Base-by-base conservation (phyloP, 768 basidiomycete species). In the Pisolithus albus region DNA sequence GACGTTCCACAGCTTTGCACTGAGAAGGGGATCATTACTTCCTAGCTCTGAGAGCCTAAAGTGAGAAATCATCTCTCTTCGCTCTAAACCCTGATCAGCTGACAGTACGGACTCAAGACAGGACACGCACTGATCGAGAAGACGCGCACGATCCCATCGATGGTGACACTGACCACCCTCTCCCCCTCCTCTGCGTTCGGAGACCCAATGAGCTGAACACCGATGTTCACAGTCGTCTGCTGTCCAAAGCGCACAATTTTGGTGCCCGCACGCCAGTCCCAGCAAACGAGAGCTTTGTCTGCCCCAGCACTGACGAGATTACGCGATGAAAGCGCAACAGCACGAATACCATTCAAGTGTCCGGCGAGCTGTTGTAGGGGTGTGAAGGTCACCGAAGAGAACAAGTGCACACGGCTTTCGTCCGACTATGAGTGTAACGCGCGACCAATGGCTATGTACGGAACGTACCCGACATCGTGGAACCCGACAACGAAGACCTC, bases 401-500 rank as follows among this genome's bases (percentile, higher is more conserved):
- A 94, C 16, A 95, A 74, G 58, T 94, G 92, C 0, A 93, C 89
- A 8, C 92, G 88, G 21, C 89, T 89, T 61, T 9, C 28, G 1
- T 16, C 9, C 24, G 8, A 56, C 16, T 56, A 57, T 36, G 28
- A 11, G 36, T 40, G n/a, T 2, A 24, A 28, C 46, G 38, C 15
- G 49, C 37, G 24, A 13, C 13, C 34, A 34, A 15, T 47, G 40
- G 43, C n/a, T 46, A 8, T 11, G 45, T n/a, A 8, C 40, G n/a
- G 44, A 41, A 21, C 83, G 15, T 63, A 88, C 86, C 91, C 92
- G 51, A 93, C 86, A 60, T 94, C 92, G 55, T 93, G 90, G 69
- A 92, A 93, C 0, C 92, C 92, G 32, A 91, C 89, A 13, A 91
- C 92, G 52, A 94, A 89, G 4, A 93, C 88, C 78, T 90, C 85